phyloP scores from a whole-genome alignment of 2,329 filamentous ascomycete genomes.

The Sarocladium oryzae region DNA sequence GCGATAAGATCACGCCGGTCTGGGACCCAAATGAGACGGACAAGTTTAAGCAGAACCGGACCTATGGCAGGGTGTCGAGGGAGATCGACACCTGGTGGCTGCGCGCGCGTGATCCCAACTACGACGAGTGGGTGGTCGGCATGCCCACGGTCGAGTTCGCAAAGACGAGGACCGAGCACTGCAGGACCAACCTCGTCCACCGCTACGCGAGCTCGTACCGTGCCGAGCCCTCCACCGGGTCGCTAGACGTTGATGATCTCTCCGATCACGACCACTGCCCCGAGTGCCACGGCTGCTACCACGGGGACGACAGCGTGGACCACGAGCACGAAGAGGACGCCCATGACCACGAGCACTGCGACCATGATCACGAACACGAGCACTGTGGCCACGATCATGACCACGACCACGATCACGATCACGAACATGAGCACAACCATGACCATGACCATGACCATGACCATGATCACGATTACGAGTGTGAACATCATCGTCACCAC shows the following conservation, averaged over 20 bases:
- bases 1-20: slow-evolving; percentile 38
- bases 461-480: slow-evolving; percentile 12
- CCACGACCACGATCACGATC: slow-evolving; percentile 26
- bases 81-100: slow-evolving; percentile 63
- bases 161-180: slow-evolving; percentile 49
- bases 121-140: slow-evolving; percentile 49
- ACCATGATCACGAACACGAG: slow-evolving; percentile 43
- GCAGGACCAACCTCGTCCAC: slow-evolving; percentile 52
- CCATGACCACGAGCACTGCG: slow-evolving; percentile 39
- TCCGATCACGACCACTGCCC: slow-evolving; percentile 31
- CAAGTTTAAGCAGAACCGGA: slow-evolving; percentile 52
- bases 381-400: slow-evolving; percentile 15
- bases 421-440: slow-evolving; percentile 17
- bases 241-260: slow-evolving; percentile 29
- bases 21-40: slow-evolving; percentile 47
- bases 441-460: slow-evolving; percentile 18
- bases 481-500: slow-evolving; percentile 19
- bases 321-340: slow-evolving; percentile 24
- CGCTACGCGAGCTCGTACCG: slow-evolving; percentile 43
- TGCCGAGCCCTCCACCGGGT: slow-evolving; percentile 31
- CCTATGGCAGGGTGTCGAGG: slow-evolving; percentile 55
- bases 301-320: slow-evolving; percentile 26
- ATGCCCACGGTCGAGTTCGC: slow-evolving; percentile 58
- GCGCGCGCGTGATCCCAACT: slow-evolving; percentile 52
- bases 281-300: slow-evolving; percentile 24